Evolutionary conservation across 1,139 yeast genomes (phyloP).

Genomic region (Pichia norvegensis): DNA sequence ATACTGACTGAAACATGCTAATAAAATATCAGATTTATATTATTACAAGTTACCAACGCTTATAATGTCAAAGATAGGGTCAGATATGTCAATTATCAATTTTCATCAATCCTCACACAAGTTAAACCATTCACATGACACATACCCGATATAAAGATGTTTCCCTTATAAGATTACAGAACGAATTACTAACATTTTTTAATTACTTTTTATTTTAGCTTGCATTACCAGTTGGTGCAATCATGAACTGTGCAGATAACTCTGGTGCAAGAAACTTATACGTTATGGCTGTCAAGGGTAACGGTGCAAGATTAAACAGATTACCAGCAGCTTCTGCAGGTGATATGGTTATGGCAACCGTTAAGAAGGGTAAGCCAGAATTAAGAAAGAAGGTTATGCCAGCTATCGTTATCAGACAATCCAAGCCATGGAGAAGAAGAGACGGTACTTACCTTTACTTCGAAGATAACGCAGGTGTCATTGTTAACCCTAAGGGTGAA

Average conservation of each 20-base stretch:
- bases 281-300: conserved; percentile 98
- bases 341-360: conserved; percentile 99
- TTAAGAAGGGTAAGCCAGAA: conserved; percentile 99
- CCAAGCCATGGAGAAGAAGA: conserved; percentile 99
- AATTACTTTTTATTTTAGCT: conserved; percentile 40
- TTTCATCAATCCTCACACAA: no score
- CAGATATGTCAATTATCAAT: no score
- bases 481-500: conserved; percentile 99
- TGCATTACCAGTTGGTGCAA: conserved; percentile 99
- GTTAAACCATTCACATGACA: no score
- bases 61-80: no score
- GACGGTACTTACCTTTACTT: conserved; percentile 99
- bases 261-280: conserved; percentile 99
- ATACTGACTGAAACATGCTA: no score
- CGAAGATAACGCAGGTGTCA: conserved; percentile 99
- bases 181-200: conserved; percentile 19
- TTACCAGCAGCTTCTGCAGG: conserved; percentile 99
- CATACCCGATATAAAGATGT: no score
- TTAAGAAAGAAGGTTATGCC: conserved; percentile 99
- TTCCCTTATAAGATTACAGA: neutral
- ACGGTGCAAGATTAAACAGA: conserved; percentile 99
- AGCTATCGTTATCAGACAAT: conserved; percentile 98
- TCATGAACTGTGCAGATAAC: conserved; percentile 99
- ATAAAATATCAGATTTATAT: no score
- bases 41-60: no score